These are phyloP conservation scores for Lumnitzera racemosa DNA, from an alignment of 345 rosid genomes.

Conservation along the genomic window DNA sequence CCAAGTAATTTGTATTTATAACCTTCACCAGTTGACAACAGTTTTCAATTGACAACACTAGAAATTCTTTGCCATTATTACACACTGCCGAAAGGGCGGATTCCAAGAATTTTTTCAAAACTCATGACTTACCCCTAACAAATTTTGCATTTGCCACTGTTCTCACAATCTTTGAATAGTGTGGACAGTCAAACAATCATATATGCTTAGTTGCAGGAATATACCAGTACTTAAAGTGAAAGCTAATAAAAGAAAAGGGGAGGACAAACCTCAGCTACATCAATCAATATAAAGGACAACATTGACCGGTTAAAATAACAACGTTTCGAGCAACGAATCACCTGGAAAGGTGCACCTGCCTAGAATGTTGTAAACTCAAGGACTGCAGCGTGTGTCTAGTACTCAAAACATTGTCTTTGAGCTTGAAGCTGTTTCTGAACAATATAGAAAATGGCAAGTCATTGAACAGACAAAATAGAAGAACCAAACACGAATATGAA, in stretches of 20 bases:
- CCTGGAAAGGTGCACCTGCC: constrained; percentile 1
- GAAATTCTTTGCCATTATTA: no score
- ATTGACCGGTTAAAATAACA: constrained; percentile 3
- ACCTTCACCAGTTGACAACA: no score
- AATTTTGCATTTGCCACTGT: no score
- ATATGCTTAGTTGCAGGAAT: no score
- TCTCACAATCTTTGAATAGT: no score
- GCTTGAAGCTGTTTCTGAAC: constrained; percentile 11
- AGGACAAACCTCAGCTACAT: neutral
- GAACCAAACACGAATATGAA: constrained; percentile 7
- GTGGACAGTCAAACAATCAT: no score
- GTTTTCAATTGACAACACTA: no score
- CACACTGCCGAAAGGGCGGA: no score
- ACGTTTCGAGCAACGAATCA: neutral
- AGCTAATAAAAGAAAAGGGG: neutral
- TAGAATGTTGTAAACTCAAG: neutral
- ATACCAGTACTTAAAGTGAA: no score
- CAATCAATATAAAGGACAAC: neutral
- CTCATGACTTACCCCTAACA: no score
- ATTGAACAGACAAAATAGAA: constrained; percentile 8
- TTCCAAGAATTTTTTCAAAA: no score
- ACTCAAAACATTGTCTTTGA: constrained; percentile 5
- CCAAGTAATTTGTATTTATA: no score
- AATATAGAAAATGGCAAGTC: constrained; percentile 13
- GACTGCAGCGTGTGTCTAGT: constrained; percentile 1